phyloP scores from a whole-genome alignment of 2,329 filamentous ascomycete species.

The Hirsutella minnesotensis region DNA sequence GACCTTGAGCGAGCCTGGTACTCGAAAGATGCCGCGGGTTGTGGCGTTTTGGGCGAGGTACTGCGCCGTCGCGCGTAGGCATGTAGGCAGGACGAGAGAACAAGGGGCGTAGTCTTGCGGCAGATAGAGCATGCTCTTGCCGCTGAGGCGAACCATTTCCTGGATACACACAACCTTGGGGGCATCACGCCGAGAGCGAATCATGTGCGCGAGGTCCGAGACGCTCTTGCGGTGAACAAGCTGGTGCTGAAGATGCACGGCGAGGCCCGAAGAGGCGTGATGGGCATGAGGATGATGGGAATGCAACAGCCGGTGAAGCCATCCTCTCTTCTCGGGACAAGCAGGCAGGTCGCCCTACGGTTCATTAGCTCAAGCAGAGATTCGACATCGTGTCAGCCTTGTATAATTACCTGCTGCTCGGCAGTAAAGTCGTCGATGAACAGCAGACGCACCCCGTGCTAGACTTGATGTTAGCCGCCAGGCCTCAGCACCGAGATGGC shows the following conservation, averaged over 20 bases:
- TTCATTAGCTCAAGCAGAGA: not conserved
- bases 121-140: conserved; percentile 49
- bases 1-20: conserved; percentile 45
- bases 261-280: conserved; percentile 4
- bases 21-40: conserved; percentile 49
- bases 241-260: conserved; percentile 5
- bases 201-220: conserved; percentile 40
- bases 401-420: conserved; percentile 7
- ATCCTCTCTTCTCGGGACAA: conserved; percentile 20
- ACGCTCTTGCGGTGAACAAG: conserved; percentile 37
- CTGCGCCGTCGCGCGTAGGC: conserved; percentile 54
- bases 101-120: conserved; percentile 46
- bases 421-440: conserved; percentile 22
- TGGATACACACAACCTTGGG: conserved; percentile 40
- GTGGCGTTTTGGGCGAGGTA: conserved; percentile 45
- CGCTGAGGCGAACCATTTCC: conserved; percentile 50
- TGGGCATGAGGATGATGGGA: conserved; percentile 9
- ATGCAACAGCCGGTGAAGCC: conserved; percentile 25
- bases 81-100: conserved; percentile 49
- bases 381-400: too few relatives aligned
- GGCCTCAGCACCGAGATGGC: too few relatives aligned
- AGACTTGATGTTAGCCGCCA: conserved; percentile 1
- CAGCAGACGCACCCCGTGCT: conserved; percentile 41
- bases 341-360: conserved; percentile 9
- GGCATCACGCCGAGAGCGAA: conserved; percentile 29